phyloP scores from a whole-genome alignment of 257 asterid genomes.

The Penstemon barbatus region DNA sequence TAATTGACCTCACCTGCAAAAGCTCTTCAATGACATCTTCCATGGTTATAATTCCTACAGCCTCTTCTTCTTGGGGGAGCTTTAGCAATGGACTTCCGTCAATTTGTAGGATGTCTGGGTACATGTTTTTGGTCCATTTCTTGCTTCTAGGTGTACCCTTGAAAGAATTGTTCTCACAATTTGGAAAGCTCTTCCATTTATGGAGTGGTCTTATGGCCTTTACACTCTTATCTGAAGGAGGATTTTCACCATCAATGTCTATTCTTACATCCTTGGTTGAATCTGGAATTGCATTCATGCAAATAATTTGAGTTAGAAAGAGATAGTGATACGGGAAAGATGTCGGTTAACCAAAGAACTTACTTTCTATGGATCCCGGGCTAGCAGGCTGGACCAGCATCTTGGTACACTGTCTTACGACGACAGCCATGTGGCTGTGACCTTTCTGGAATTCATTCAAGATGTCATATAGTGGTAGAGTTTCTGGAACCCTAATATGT shows the following conservation, averaged over 20 bases:
- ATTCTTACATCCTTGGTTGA: slow-evolving; percentile 31
- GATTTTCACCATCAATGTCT: slow-evolving; percentile 56
- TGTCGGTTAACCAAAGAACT: too few relatives aligned
- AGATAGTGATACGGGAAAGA: too few relatives aligned
- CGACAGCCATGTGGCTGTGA: slow-evolving; percentile 94
- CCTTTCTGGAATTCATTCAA: slow-evolving; percentile 87
- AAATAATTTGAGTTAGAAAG: too few relatives aligned
- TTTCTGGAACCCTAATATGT: slow-evolving; percentile 68
- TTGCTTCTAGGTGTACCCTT: slow-evolving; percentile 57
- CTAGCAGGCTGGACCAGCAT: not conserved
- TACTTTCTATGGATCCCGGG: slow-evolving; percentile 23
- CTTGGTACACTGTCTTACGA: slow-evolving; percentile 55
- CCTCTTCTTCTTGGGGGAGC: slow-evolving; percentile 74
- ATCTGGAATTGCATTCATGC: not conserved
- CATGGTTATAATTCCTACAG: slow-evolving; percentile 83
- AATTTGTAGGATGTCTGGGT: slow-evolving; percentile 72
- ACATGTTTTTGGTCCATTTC: slow-evolving; percentile 88
- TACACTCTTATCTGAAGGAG: slow-evolving; percentile 51
- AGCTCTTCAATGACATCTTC: slow-evolving; percentile 98
- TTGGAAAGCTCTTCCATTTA: slow-evolving; percentile 84
- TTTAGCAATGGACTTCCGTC: slow-evolving; percentile 79
- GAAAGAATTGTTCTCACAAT: slow-evolving; percentile 52
- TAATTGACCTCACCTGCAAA: slow-evolving; percentile 56
- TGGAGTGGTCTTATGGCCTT: slow-evolving; percentile 58
- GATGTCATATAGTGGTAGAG: slow-evolving; percentile 91